phyloP scores from a whole-genome alignment of 163 green algal species.

The Dunaliella salina region DNA sequence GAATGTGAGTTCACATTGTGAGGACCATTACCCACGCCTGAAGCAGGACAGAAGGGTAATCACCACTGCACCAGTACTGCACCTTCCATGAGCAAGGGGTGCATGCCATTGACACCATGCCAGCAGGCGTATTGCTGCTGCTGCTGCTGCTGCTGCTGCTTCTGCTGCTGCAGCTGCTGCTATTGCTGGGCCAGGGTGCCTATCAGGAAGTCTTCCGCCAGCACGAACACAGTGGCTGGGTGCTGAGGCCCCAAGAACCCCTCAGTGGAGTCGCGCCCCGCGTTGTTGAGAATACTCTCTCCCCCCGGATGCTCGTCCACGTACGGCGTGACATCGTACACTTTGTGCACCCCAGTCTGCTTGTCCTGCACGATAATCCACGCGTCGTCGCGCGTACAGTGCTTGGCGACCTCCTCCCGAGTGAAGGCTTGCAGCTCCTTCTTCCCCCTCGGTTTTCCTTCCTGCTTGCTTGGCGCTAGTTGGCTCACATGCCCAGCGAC shows the following conservation, averaged over 20 bases:
- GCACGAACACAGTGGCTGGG: slow-evolving; percentile 58
- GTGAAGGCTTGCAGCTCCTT: slow-evolving; percentile 44
- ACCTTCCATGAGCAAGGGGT: too few species aligned
- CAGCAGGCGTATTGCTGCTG: too few species aligned
- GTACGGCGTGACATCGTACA: slow-evolving; percentile 91
- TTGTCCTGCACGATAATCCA: slow-evolving; percentile 71
- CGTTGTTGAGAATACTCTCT: slow-evolving; percentile 82
- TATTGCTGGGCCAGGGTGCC: too few species aligned
- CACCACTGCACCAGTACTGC: too few species aligned
- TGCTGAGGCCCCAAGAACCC: slow-evolving; percentile 86
- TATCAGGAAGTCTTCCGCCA: slow-evolving; percentile 81
- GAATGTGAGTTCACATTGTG: too few species aligned
- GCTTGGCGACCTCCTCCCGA: slow-evolving; percentile 69
- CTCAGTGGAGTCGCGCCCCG: slow-evolving; percentile 78
- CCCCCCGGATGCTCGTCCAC: slow-evolving; percentile 93
- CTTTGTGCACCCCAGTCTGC: slow-evolving; percentile 29
- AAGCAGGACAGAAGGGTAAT: too few species aligned
- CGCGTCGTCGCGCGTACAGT: slow-evolving; percentile 62
- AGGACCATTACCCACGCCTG: too few species aligned
- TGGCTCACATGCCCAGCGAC: slow-evolving; percentile 27
- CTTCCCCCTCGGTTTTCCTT: background rate
- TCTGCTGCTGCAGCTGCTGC: too few species aligned
- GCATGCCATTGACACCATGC: too few species aligned
- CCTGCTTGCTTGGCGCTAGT: slow-evolving; percentile 26
- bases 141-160: too few species aligned